Evolutionary conservation across 2,329 filamentous ascomycete genomes (phyloP), one percentile per base, ranked within the genome.

Genomic region (Ceratocystiopsis sp.): DNA sequence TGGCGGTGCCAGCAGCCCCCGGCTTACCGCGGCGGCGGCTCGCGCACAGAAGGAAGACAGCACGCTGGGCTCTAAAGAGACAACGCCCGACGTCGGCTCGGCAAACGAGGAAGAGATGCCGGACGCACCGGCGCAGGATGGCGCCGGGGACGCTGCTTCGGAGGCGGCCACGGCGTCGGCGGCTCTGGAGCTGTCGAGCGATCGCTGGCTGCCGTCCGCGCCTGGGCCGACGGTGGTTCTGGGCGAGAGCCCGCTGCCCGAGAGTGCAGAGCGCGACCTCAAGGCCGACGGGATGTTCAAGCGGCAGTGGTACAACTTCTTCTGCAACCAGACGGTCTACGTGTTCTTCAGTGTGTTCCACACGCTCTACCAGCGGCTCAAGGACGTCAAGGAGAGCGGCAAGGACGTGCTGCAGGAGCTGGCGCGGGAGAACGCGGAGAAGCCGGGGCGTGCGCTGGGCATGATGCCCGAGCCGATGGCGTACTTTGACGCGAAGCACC

Each of bases 331-430:
- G 53, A 84, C 81, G 4, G 80, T 98, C 46, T 94, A 86, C 57
- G 87, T 91, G 61, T 96, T 98, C 68, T 82, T 98, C 65, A 84
- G 81, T 52, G 79, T 94, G 48, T 91, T 98, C 58, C 78, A 94
- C 56, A 82, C 81, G n/a, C 67, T 98, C 6, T 96, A 94, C 61
- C 75, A 78, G 54, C 78, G 91, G 36, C 69, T 98, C 14, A 68
- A 80, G 49, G 81, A 82, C 47, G 76, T 96, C 59, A 96, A 96
- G 64, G 69, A 79, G 46, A 80, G 80, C 55, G 81, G 83, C 53
- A 69, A 73, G 3, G 73, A 78, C 38, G 87, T 93, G 11, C 68
- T 74, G 40, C 73, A 78, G 51, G 79, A 84, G 53, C 79, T 95
- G 35, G 66, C 71, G 21, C 80, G 84, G 17, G 76, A 84, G 38